Evolutionary conservation across 805 yeast species (phyloP).

Genomic region (Hanseniaspora taiwanica): DNA sequence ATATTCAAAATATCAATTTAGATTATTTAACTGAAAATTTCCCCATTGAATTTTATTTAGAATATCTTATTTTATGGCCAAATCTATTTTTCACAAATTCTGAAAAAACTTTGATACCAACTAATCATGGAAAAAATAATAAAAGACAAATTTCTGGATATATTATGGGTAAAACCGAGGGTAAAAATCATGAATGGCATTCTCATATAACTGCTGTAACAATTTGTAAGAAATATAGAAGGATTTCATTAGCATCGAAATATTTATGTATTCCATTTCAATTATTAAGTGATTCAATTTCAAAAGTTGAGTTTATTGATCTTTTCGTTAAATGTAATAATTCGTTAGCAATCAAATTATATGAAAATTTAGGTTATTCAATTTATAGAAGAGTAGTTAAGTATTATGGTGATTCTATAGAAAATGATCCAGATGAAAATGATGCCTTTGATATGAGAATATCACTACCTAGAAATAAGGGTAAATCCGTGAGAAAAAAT

Average conservation of each 20-base stretch:
- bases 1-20: conserved; percentile 60
- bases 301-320: conserved; percentile 75
- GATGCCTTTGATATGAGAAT: conserved; percentile 89
- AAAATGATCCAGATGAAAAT: conserved; percentile 35
- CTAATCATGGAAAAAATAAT: too few relatives aligned
- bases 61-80: conserved; percentile 81
- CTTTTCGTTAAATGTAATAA: conserved; percentile 86
- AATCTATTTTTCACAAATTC: conserved; percentile 68
- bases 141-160: conserved; percentile 50
- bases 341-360: conserved; percentile 61
- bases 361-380: conserved; percentile 75
- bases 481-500: conserved; percentile 39
- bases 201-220: conserved; percentile 95
- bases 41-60: conserved; percentile 68
- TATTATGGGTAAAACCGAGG: conserved; percentile 97
- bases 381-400: conserved; percentile 81
- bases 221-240: conserved; percentile 64
- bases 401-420: conserved; percentile 50
- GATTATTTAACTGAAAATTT: conserved; percentile 91
- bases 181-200: conserved; percentile 78
- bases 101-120: too few relatives aligned
- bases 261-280: conserved; percentile 58
- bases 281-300: conserved; percentile 57
- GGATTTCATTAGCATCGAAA: conserved; percentile 75
- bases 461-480: conserved; percentile 42